These are phyloP conservation scores for Candida morakotiae DNA, from an alignment of 805 yeast genomes.

Conservation along the genomic window DNA sequence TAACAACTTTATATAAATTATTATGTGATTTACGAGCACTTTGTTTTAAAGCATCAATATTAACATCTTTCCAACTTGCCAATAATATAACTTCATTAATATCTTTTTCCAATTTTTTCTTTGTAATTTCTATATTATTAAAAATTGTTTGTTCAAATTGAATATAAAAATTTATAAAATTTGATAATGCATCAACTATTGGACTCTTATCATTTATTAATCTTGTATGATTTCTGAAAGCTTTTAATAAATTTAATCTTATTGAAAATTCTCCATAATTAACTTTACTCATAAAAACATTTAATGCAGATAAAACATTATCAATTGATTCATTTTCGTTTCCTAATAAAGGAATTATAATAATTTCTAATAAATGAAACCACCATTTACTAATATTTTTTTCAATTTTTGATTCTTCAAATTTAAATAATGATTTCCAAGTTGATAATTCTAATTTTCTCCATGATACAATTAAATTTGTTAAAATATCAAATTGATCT, in stretches of 20 bases:
- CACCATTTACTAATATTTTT: slow-evolving; percentile 75
- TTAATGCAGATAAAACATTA: slow-evolving; percentile 52
- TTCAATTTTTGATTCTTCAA: slow-evolving; percentile 52
- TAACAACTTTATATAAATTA: slow-evolving; percentile 73
- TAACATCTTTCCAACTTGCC: slow-evolving; percentile 97
- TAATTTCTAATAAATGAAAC: slow-evolving; percentile 82
- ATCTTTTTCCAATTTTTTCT: slow-evolving; percentile 66
- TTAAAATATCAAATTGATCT: slow-evolving; percentile 50
- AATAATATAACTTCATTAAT: slow-evolving; percentile 78
- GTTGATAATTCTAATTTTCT: slow-evolving; percentile 80
- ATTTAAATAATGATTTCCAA: slow-evolving; percentile 73
- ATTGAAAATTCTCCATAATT: slow-evolving; percentile 68
- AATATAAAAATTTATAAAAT: slow-evolving; percentile 58
- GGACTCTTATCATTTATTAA: slow-evolving; percentile 20
- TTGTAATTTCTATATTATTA: slow-evolving; percentile 41
- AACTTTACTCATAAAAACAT: slow-evolving; percentile 70
- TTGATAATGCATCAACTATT: slow-evolving; percentile 42
- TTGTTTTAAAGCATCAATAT: slow-evolving; percentile 87
- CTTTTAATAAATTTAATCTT: slow-evolving; percentile 56
- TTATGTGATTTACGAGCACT: slow-evolving; percentile 89
- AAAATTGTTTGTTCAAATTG: slow-evolving; percentile 58
- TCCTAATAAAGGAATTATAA: slow-evolving; percentile 51
- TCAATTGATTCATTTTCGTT: slow-evolving; percentile 19
- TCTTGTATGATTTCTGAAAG: slow-evolving; percentile 57
- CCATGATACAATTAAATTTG: slow-evolving; percentile 81